phyloP scores from a whole-genome alignment of 257 asterid species.

The Rubia yunnanensis region DNA sequence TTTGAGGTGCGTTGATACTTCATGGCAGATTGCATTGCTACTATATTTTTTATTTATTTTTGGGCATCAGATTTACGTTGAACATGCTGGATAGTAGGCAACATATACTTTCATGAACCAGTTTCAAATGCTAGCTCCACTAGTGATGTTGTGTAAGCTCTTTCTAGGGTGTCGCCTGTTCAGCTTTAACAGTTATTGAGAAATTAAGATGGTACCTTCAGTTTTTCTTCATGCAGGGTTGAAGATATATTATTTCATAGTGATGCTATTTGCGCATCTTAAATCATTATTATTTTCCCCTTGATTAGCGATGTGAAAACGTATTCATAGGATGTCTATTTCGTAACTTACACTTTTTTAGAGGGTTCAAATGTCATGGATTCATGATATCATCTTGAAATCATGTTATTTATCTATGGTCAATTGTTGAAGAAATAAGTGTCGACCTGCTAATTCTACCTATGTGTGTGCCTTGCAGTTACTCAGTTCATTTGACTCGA shows the following conservation, averaged over 20 bases:
- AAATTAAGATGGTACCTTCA: not conserved
- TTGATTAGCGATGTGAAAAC: not conserved
- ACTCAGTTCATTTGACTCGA: constrained; percentile 67
- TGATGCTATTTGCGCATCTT: not conserved
- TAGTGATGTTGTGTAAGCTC: not conserved
- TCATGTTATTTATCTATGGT: not conserved
- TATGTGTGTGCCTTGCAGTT: constrained; percentile 43
- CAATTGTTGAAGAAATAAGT: not conserved
- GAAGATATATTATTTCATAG: not conserved
- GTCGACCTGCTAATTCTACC: constrained; percentile 14
- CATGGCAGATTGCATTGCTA: not conserved
- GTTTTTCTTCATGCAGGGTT: not conserved
- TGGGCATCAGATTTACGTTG: not conserved
- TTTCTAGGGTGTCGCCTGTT: not conserved
- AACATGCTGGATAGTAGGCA: not conserved
- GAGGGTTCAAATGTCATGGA: not conserved
- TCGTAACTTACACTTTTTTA: not conserved
- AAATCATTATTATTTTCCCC: not conserved
- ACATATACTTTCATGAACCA: not conserved
- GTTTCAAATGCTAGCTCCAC: not conserved
- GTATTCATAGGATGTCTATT: not conserved
- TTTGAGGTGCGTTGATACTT: constrained; percentile 69
- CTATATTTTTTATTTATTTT: not conserved
- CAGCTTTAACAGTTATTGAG: not conserved
- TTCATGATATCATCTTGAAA: too few species aligned